Evolutionary conservation across 2,329 filamentous ascomycete genomes (phyloP).

Genomic region (Coleophoma eucalyptorum): DNA sequence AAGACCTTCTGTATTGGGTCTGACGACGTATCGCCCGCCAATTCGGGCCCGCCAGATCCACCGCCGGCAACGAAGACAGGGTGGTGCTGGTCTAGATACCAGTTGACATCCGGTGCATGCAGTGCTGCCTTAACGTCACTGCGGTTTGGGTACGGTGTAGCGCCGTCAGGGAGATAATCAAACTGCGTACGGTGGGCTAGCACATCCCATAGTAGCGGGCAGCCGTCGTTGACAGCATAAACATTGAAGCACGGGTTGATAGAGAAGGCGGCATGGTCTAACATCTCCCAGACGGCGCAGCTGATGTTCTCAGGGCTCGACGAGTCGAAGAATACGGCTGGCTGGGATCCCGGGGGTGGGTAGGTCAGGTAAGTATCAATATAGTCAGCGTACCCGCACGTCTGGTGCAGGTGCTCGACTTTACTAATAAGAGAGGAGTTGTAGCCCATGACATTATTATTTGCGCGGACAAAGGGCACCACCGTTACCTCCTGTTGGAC

Average conservation of each 20-base stretch:
- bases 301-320: slow-evolving; percentile 37
- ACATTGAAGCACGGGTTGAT: slow-evolving; percentile 78
- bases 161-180: slow-evolving; percentile 32
- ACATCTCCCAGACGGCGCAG: slow-evolving; percentile 56
- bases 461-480: slow-evolving; percentile 48
- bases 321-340: slow-evolving; percentile 47
- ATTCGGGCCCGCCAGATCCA: slow-evolving; percentile 10
- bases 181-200: slow-evolving; percentile 29
- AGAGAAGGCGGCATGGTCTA: slow-evolving; percentile 46
- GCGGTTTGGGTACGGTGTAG: slow-evolving; percentile 45
- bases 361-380: slow-evolving; percentile 60
- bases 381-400: slow-evolving; percentile 61
- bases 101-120: slow-evolving; percentile 40
- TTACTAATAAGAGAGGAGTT: slow-evolving; percentile 53
- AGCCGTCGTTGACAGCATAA: slow-evolving; percentile 68
- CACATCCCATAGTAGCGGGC: slow-evolving; percentile 34
- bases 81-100: slow-evolving; percentile 33
- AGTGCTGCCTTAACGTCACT: slow-evolving; percentile 45
- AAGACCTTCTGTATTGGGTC: slow-evolving; percentile 37
- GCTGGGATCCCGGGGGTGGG: slow-evolving; percentile 54
- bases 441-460: slow-evolving; percentile 42
- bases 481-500: slow-evolving; percentile 45
- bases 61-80: slow-evolving; percentile 35
- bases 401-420: slow-evolving; percentile 46
- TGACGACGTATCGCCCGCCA: slow-evolving; percentile 28